Evolutionary conservation across 257 asterid species (phyloP).

Genomic region (Solanum chiquidenum): DNA sequence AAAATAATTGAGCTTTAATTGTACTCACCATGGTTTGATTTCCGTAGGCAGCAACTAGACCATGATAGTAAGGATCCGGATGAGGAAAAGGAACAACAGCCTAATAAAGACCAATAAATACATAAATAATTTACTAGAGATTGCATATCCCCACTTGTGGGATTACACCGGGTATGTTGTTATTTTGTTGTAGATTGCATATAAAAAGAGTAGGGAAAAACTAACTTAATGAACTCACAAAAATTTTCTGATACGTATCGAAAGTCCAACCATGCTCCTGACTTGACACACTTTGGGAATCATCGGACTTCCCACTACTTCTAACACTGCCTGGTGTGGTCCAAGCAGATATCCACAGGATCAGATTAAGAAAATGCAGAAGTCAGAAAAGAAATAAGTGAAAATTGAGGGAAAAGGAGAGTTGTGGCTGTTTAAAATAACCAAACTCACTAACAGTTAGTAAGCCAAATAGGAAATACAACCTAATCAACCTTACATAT

Average conservation of each 20-base stretch:
- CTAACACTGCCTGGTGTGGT: slow-evolving; percentile 1
- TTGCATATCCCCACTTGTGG: not conserved
- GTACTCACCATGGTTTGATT: slow-evolving; percentile 12
- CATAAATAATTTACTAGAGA: not conserved
- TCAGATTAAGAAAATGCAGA: not conserved
- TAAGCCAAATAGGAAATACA: not conserved
- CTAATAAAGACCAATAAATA: not conserved
- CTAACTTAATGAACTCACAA: slow-evolving; percentile 1
- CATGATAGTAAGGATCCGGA: slow-evolving; percentile 3
- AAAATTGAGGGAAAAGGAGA: not conserved
- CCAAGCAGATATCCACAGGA: not conserved
- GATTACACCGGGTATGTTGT: not conserved
- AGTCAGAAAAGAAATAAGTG: not conserved
- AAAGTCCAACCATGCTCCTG: slow-evolving; percentile 11
- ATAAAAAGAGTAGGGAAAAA: not conserved
- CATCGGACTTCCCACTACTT: slow-evolving; percentile 4
- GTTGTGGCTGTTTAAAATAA: not conserved
- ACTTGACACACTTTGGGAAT: slow-evolving; percentile 6
- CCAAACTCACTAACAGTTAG: not conserved
- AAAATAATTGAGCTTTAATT: not conserved
- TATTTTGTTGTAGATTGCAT: not conserved
- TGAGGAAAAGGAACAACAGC: slow-evolving; percentile 6
- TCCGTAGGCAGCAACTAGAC: slow-evolving; percentile 7
- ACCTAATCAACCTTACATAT: not conserved
- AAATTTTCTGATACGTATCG: not conserved